Evolutionary conservation across 805 yeast species (phyloP).

Genomic region (Sugiyamaella smithiae): DNA sequence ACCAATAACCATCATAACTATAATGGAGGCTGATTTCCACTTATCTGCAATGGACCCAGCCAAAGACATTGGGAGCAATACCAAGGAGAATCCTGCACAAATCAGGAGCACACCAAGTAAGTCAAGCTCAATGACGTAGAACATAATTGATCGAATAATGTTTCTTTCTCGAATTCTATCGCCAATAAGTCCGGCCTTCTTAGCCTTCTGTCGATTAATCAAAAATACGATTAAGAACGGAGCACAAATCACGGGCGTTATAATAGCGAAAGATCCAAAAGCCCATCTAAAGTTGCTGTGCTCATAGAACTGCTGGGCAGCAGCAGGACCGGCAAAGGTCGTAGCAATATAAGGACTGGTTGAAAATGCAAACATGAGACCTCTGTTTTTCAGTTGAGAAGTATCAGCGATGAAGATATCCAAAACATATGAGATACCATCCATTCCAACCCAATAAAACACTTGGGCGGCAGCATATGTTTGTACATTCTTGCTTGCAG

Average conservation of each 20-base stretch:
- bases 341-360: slow-evolving; percentile 35
- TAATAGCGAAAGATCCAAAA: slow-evolving; percentile 47
- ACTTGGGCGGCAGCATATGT: slow-evolving; percentile 52
- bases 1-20: slow-evolving; percentile 44
- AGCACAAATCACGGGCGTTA: slow-evolving; percentile 39
- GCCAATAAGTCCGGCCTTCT: slow-evolving; percentile 26
- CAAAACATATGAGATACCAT: slow-evolving; percentile 51
- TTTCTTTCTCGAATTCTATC: slow-evolving; percentile 19
- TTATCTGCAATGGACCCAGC: slow-evolving; percentile 33
- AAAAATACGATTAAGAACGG: slow-evolving; percentile 33
- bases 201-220: slow-evolving; percentile 32
- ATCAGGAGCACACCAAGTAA: slow-evolving; percentile 37
- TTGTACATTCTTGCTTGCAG: slow-evolving; percentile 51
- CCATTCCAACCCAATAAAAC: slow-evolving; percentile 47
- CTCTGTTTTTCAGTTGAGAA: slow-evolving; percentile 50
- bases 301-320: slow-evolving; percentile 39
- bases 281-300: slow-evolving; percentile 47
- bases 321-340: slow-evolving; percentile 35
- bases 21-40: slow-evolving; percentile 36
- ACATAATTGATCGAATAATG: slow-evolving; percentile 20
- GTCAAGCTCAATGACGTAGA: slow-evolving; percentile 38
- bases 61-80: slow-evolving; percentile 40
- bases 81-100: slow-evolving; percentile 35
- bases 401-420: slow-evolving; percentile 58
- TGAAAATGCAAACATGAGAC: slow-evolving; percentile 33